Evolutionary conservation across 176 grass and related monocot species (phyloP).

Genomic region (Oryza rufipogon): DNA sequence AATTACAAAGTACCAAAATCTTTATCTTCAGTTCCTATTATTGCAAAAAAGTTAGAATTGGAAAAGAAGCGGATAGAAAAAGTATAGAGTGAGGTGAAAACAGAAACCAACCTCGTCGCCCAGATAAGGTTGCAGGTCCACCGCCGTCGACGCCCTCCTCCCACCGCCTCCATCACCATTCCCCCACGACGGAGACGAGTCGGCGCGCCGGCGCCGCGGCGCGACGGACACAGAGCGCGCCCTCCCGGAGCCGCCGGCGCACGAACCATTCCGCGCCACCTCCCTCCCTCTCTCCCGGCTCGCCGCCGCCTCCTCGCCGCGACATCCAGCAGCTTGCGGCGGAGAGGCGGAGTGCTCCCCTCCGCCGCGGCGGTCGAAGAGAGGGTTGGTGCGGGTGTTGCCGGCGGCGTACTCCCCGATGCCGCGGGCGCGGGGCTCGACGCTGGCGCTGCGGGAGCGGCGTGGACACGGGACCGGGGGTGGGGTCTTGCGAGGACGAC

Average conservation of each 20-base stretch:
- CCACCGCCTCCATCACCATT: not conserved
- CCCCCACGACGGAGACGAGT: constrained; percentile 8
- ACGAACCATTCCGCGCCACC: constrained; percentile 2
- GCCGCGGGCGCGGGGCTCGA: constrained; percentile 2
- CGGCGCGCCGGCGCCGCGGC: constrained; percentile 15
- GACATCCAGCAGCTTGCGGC: not conserved
- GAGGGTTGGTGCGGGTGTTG: constrained; percentile 52
- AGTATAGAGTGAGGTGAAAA: not conserved
- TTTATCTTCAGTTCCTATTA: not conserved
- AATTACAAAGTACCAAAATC: not conserved
- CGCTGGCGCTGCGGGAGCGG: constrained; percentile 50
- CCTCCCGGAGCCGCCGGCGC: constrained; percentile 15
- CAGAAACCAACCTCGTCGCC: constrained; percentile 36
- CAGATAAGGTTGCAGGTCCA: not conserved
- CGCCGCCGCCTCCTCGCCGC: not conserved
- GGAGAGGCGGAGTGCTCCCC: no score
- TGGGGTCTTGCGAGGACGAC: not conserved
- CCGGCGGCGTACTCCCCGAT: constrained; percentile 16
- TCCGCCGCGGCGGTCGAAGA: constrained; percentile 30
- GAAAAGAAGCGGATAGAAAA: not conserved
- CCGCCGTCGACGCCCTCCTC: constrained; percentile 3
- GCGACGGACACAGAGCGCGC: constrained; percentile 50
- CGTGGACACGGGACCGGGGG: constrained; percentile 33
- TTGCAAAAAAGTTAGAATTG: not conserved
- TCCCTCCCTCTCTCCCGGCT: constrained; percentile 32